Conservation (phyloP, 169 alveolate species). For the Plasmodium sp. region DNA sequence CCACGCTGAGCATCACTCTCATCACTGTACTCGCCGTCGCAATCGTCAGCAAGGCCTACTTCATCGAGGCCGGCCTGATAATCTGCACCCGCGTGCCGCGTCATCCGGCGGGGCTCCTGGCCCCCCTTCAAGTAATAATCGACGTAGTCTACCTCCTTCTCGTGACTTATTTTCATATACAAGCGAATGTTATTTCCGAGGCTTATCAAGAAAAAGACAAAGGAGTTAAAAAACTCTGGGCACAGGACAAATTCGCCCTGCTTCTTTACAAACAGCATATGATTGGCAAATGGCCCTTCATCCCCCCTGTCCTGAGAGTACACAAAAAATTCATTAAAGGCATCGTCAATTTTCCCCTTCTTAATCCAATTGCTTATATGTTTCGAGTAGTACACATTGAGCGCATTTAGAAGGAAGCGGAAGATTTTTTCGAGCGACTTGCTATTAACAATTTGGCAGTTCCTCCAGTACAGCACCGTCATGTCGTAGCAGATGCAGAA, state of each 20-base stretch:
- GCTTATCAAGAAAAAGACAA: constrained; percentile 33
- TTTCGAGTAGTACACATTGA: constrained; percentile 62
- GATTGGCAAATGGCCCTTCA: background rate
- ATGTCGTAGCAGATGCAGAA: constrained; percentile 67
- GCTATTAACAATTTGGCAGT: constrained; percentile 41
- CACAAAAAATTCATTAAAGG: constrained; percentile 67
- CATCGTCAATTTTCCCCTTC: constrained; percentile 59
- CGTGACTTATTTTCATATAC: constrained; percentile 68
- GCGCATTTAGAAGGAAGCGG: constrained; percentile 47
- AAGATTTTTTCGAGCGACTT: constrained; percentile 47
- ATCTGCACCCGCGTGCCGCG: background rate
- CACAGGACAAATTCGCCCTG: constrained; percentile 51
- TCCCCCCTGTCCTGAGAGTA: constrained; percentile 7
- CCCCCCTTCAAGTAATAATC: constrained; percentile 47
- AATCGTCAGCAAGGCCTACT: background rate
- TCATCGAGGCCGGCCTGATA: background rate
- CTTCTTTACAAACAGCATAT: constrained; percentile 14
- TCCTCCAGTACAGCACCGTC: constrained; percentile 65
- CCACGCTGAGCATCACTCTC: background rate
- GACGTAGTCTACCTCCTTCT: constrained; percentile 44
- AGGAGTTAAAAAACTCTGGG: constrained; percentile 75
- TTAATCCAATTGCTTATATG: constrained; percentile 73
- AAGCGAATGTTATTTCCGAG: constrained; percentile 67
- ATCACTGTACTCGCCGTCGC: background rate
- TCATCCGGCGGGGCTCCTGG: background rate